These are phyloP conservation scores for Erodium maritimum DNA, from an alignment of 345 rosid species.

Conservation along the genomic window DNA sequence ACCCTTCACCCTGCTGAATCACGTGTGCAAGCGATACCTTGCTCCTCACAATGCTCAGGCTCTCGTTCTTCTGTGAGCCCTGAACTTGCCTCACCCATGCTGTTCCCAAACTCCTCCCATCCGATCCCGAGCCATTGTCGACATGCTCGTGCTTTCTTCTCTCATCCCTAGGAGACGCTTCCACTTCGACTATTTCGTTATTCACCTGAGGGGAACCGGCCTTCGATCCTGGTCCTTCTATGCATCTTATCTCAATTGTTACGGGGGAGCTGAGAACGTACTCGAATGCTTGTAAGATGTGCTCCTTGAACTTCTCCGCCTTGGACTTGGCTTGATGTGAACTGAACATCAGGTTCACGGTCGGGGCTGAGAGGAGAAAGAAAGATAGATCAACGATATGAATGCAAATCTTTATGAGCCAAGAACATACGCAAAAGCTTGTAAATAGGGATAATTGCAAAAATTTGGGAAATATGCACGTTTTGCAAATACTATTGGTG, in stretches of 20 bases:
- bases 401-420: neutral
- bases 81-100: constrained; percentile 14
- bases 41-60: constrained; percentile 78
- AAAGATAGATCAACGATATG: neutral
- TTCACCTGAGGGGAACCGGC: constrained; percentile 24
- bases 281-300: constrained; percentile 75
- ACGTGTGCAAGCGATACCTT: constrained; percentile 84
- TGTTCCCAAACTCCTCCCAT: constrained; percentile 17
- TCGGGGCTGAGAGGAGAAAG: constrained; percentile 59
- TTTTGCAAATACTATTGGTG: too few species aligned
- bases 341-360: constrained; percentile 60
- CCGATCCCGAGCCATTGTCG: constrained; percentile 15
- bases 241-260: constrained; percentile 72
- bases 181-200: constrained; percentile 62
- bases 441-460: too few species aligned
- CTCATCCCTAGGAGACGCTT: constrained; percentile 32
- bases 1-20: constrained; percentile 82
- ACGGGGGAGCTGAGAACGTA: constrained; percentile 65
- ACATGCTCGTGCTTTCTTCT: constrained; percentile 17
- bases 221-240: constrained; percentile 30
- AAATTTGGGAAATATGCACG: too few species aligned
- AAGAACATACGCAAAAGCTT: too few species aligned
- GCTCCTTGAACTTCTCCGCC: constrained; percentile 59
- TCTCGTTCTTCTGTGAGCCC: constrained; percentile 28
- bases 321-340: constrained; percentile 43